Conservation (phyloP, 2,329 filamentous ascomycete genomes). For the Aschersonia sp. region DNA sequence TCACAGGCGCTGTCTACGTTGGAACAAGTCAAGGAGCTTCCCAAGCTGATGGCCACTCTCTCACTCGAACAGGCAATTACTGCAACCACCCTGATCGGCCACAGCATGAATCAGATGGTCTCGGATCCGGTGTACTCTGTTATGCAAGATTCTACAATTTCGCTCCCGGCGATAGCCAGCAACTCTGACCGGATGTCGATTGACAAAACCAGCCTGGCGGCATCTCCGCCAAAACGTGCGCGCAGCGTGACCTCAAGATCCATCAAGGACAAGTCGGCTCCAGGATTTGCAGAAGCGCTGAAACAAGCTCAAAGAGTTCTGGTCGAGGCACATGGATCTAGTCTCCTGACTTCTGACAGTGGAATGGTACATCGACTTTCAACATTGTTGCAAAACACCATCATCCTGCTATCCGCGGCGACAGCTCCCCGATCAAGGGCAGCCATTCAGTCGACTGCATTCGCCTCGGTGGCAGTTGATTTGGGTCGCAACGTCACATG, state of each 20-base stretch:
- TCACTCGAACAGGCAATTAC: slow-evolving; percentile 43
- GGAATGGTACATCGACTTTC: slow-evolving; percentile 48
- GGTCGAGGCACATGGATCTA: slow-evolving; percentile 45
- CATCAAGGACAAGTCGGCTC: slow-evolving; percentile 14
- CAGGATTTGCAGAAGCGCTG: slow-evolving; percentile 42
- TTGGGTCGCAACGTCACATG: slow-evolving; percentile 56
- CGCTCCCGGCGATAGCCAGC: slow-evolving; percentile 55
- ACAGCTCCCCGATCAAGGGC: slow-evolving; percentile 27
- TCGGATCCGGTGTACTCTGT: slow-evolving; percentile 77
- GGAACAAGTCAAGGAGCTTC: slow-evolving; percentile 29
- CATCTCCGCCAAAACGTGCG: slow-evolving; percentile 20
- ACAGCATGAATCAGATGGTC: slow-evolving; percentile 58
- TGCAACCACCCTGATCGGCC: slow-evolving; percentile 52
- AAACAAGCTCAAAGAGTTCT: slow-evolving; percentile 52
- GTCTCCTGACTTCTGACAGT: slow-evolving; percentile 38
- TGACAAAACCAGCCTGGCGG: slow-evolving; percentile 20
- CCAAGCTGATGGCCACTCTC: slow-evolving; percentile 23
- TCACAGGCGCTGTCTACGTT: slow-evolving; percentile 41
- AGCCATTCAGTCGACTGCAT: slow-evolving; percentile 33
- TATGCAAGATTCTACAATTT: slow-evolving; percentile 83
- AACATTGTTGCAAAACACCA: slow-evolving; percentile 47
- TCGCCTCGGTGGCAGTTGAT: slow-evolving; percentile 52
- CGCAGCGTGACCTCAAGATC: slow-evolving; percentile 11
- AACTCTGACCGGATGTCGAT: slow-evolving; percentile 23
- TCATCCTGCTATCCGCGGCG: slow-evolving; percentile 51